Evolutionary conservation across 805 yeast genomes (phyloP), one percentile per base, ranked within the genome.

Genomic region (Kuraishia piskuri): DNA sequence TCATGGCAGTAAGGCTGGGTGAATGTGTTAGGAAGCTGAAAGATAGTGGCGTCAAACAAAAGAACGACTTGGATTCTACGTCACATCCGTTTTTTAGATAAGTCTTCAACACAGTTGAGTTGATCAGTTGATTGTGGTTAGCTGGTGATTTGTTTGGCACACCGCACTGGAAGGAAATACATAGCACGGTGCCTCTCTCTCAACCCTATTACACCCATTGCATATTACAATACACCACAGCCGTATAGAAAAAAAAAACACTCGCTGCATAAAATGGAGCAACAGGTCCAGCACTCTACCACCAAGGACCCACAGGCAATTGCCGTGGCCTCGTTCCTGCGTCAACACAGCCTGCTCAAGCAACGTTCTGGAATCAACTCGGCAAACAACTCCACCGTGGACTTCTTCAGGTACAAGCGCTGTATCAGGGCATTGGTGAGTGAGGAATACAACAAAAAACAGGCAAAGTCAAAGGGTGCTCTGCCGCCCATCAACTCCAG

Each of bases 361-460:
- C 87, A 85, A 68, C 82, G 99, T 61, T 79, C 80, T 56, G 97
- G 97, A 14, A 57, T 67, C 46, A 63, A 63, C 53, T 67, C 84
- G n/a, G 72, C 84, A 52, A 84, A 85, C 61, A 83, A 86, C 53
- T 79, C 79, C 57, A 83, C 82, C 50, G 78, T 81, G 37, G 96
- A 89, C 55, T 90, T 94, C 68, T 94, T 92, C 78, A 77, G 96
- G 59, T 86, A 76, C 67, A 92, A 92, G 68, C 80, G 99, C 62
- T 86, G 89, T 47, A 71, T 81, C 14, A 75, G 98, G 59, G 96
- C 95, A 1, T 75, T 92, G 54, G 70, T 82, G 37, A 81, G 90
- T 53, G 85, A 80, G 1, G 91, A 85, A 48, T 94, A 90, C 68
- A 75, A 76, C 31, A 59, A 66, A 62, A 57, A 79, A 73, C 57